Percentiles rank a stretch among this genome's conserved stretches.
Evolutionary conservation across 352 stramenopile species (phyloP).

Genomic region (Phytophthora chlamydospora): DNA sequence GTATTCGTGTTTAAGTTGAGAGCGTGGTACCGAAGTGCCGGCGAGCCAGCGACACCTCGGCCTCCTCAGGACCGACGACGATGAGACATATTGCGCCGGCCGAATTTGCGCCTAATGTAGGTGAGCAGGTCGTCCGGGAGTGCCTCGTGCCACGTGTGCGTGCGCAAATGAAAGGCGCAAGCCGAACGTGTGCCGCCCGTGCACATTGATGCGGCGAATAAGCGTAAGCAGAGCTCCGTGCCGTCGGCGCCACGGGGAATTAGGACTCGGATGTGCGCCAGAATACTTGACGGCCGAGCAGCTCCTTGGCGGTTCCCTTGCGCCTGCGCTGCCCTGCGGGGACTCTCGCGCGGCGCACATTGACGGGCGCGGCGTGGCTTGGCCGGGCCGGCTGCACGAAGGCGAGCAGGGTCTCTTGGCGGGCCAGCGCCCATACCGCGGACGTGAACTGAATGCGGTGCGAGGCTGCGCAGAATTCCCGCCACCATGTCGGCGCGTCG

Average conservation of each 20-base stretch:
- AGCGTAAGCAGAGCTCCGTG: background rate
- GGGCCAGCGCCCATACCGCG: background rate
- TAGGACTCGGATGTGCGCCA: background rate
- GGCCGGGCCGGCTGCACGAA: background rate
- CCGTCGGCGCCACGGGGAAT: background rate
- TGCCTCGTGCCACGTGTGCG: background rate
- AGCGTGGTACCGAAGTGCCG: background rate
- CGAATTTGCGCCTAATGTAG: background rate
- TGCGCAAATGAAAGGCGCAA: background rate
- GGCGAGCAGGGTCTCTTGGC: background rate
- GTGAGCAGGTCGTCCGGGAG: background rate
- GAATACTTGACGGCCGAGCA: background rate
- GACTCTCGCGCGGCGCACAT: no score
- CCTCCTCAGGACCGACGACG: background rate
- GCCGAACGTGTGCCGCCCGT: background rate
- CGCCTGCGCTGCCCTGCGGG: background rate
- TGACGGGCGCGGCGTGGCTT: background rate
- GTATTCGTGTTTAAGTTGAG: no score
- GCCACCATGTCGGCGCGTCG: background rate
- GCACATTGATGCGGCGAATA: background rate
- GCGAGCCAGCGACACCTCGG: background rate
- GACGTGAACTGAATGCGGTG: background rate
- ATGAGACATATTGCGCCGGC: background rate
- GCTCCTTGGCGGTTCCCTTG: background rate
- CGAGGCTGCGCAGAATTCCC: background rate